phyloP scores from a whole-genome alignment of 208 protist genomes.

The Phytomonas serpens region DNA sequence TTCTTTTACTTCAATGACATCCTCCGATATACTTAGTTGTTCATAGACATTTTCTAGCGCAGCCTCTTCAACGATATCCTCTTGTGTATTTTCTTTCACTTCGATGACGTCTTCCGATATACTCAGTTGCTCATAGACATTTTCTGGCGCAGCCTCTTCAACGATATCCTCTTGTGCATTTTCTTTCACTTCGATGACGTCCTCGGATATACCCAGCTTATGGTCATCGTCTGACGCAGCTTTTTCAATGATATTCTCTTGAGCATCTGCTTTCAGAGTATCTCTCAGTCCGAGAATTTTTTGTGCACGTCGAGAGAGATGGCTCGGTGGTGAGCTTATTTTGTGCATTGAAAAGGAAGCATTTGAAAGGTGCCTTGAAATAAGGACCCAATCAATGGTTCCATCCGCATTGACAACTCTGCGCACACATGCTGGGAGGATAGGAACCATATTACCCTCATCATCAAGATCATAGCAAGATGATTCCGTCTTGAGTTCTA shows the following conservation, averaged over 20 bases:
- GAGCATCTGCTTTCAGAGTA: slow-evolving; percentile 11
- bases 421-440: slow-evolving; percentile 25
- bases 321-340: slow-evolving; percentile 38
- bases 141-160: neutral
- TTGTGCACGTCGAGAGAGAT: slow-evolving; percentile 57
- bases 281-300: slow-evolving; percentile 37
- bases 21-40: too few relatives aligned
- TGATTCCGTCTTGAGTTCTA: slow-evolving; percentile 25
- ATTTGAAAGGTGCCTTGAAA: slow-evolving; percentile 21
- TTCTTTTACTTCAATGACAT: slow-evolving; percentile 17
- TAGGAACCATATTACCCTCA: slow-evolving; percentile 16
- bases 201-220: neutral
- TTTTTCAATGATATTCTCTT: neutral
- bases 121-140: neutral
- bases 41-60: too few relatives aligned
- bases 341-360: slow-evolving; percentile 18
- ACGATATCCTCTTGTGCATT: neutral
- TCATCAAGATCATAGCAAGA: slow-evolving; percentile 31
- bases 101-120: neutral
- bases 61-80: too few relatives aligned
- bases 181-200: too few relatives aligned
- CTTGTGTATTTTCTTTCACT: too few relatives aligned
- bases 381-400: slow-evolving; percentile 39
- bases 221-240: neutral
- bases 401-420: slow-evolving; percentile 38